Conservation (phyloP, 768 basidiomycete species). For the Sarcomyxa edulis region DNA sequence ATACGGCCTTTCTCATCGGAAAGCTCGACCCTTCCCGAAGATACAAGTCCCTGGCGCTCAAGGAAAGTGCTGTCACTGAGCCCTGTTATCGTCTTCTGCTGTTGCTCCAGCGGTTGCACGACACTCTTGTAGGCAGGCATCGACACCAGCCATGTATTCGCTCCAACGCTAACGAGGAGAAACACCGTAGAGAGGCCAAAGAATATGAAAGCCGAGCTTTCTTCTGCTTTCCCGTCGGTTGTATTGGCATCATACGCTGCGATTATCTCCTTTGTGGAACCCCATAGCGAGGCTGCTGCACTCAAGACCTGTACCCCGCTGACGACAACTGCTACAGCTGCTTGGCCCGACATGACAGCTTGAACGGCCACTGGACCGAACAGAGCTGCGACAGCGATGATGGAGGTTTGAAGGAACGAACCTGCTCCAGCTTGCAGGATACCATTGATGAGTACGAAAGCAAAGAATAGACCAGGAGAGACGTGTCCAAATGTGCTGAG, state of each 20-base stretch:
- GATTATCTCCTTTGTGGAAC: conserved; percentile 24
- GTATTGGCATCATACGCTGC: conserved; percentile 13
- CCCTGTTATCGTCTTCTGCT: conserved; percentile 15
- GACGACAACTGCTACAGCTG: conserved; percentile 77
- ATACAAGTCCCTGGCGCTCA: conserved; percentile 32
- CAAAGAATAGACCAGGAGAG: conserved; percentile 52
- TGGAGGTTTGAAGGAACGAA: conserved; percentile 72
- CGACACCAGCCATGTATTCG: conserved; percentile 52
- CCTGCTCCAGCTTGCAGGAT: conserved; percentile 55
- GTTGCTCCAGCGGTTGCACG: conserved; percentile 40
- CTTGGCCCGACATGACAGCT: conserved; percentile 78
- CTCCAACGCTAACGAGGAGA: conserved; percentile 45
- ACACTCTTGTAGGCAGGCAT: conserved; percentile 56
- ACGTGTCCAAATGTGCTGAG: conserved; percentile 59
- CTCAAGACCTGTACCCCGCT: conserved; percentile 73
- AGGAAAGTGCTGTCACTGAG: conserved; percentile 15
- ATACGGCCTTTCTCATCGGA: conserved; percentile 36
- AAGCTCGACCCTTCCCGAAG: conserved; percentile 18
- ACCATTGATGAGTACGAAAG: conserved; percentile 60
- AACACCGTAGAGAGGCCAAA: conserved; percentile 68
- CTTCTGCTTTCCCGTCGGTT: conserved; percentile 49
- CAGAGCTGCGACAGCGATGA: conserved; percentile 75
- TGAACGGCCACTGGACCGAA: conserved; percentile 75
- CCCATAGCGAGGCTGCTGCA: conserved; percentile 51
- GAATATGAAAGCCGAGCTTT: conserved; percentile 67